Base-by-base conservation (phyloP, 495 filamentous ascomycete species). In the Baudoinia panamericana region DNA sequence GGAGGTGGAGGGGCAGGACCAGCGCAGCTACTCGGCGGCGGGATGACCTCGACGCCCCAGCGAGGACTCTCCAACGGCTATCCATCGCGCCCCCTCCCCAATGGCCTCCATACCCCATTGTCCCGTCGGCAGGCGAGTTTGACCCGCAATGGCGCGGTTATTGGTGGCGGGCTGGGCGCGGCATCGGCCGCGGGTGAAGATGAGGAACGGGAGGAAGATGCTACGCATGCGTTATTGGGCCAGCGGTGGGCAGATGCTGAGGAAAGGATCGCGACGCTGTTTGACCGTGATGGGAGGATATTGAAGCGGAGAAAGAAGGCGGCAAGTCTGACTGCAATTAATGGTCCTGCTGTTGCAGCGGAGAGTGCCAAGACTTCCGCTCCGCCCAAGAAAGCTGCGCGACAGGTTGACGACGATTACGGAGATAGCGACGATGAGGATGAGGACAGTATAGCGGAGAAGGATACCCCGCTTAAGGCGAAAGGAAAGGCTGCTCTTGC, bases 341-440 rank as follows among this genome's bases (percentile, higher is more conserved):
- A 61, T 30, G 62, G 60, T 26, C 37, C 46, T 41, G 41, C 56
- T 43, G 39, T 48, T 17, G 31, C 18, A 6, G 24, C 22, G 20
- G 31, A 52, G 32, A 52, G 34, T 40, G 39, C 48, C 43, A 52
- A 52, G 48, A 47, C 43, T 40, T 30, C 63, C 18, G 53, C 59
- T 20, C 62, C 67, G n/a, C 60, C 69, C 10, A 72, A 71, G 54
- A 82, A 76, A 48, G 35, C 29, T 27, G 68, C 79, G 27, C 68
- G 84, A 25, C 75, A 78, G 35, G 79, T 93, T 52, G 78, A 82
- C 55, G 83, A 92, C 35, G 80, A 85, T 53, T 80, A 90, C 59
- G 84, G 84, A 51, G 83, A 82, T 33, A 82, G 93, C 43, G 84
- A 93, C 33, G 84, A 90, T 39, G 83, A 92, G 30, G 79, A 83